phyloP scores from a whole-genome alignment of 192 early-diverging fungal genomes.

The Gonapodya sp. region DNA sequence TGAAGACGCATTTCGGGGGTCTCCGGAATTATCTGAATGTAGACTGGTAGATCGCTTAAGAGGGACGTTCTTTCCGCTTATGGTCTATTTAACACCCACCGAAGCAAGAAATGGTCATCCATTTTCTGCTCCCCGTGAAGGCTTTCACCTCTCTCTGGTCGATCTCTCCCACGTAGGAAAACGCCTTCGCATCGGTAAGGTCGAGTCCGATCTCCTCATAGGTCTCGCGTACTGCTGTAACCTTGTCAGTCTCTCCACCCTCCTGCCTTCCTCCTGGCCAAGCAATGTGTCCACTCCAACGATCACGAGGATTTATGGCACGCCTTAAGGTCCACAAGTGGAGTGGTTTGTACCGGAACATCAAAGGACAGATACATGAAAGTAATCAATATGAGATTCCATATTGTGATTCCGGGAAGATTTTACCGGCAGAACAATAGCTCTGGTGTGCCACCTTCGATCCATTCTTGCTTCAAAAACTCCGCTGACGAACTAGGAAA shows the following conservation, averaged over 20 bases:
- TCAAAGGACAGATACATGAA: too few relatives aligned
- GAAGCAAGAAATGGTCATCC: constrained; percentile 2
- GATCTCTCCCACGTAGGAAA: background rate
- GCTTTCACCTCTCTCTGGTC: background rate
- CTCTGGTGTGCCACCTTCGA: background rate
- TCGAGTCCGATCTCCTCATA: background rate
- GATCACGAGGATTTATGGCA: constrained; percentile 1
- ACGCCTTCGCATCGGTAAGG: background rate
- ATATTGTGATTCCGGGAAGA: too few relatives aligned
- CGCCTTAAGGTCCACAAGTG: too few relatives aligned
- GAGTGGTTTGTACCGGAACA: too few relatives aligned
- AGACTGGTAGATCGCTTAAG: too few relatives aligned
- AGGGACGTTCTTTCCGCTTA: too few relatives aligned
- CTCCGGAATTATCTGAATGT: background rate
- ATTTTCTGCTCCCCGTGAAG: background rate
- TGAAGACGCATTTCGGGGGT: background rate
- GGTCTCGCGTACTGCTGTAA: background rate
- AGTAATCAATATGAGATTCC: too few relatives aligned
- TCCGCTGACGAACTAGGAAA: background rate
- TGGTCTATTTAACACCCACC: background rate
- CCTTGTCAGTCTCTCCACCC: background rate
- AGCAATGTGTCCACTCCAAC: constrained; percentile 4
- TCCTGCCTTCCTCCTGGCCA: constrained; percentile 3
- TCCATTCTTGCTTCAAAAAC: background rate
- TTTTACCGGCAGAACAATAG: background rate